Base-by-base conservation (phyloP, 352 stramenopile genomes). In the Elongisporangium prolatum region DNA sequence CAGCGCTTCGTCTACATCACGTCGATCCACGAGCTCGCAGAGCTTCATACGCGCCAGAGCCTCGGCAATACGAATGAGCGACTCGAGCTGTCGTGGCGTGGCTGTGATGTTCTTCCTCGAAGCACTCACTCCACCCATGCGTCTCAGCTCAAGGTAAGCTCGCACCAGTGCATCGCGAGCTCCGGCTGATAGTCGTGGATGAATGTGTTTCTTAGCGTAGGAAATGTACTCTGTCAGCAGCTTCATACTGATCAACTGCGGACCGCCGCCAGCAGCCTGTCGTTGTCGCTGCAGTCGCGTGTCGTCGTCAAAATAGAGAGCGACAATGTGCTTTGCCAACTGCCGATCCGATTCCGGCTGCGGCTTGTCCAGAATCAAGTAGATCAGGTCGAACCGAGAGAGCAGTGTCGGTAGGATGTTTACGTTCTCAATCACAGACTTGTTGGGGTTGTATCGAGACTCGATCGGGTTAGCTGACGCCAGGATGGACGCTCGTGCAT, bases 361-460 rank as follows among this genome's bases (percentile, higher is more conserved):
- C 1, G 97, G 93, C 59, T 97, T 97, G 77, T 99, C 97, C 34
- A 99, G 83, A 65, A 99, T 98, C 18, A 99, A 80, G 72, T 99
- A 99, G 67, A 99, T 99, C 55, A 99, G 86, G 74, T 99, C 97
- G 66, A 99, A 99, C 44, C 97, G 91, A 62, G 90, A 98, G 5
- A 99, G 77, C 24, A 99, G 79, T 20, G 97, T 99, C 3, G 97
- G 97, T 18, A 98, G 80, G 49, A 99, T 93, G 69, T 99, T 95
- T 54, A 99, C 97, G 71, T 99, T 99, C 59, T 99, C 95, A 38
- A 99, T 96, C 37, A 99, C 97, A 25, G 86, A 98, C 58, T 98
- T 88, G 60, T 91, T 93, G 2, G 97, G 97, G 72, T 99, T 99
- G 87, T 99, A 99, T 21, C 97, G 75, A 49, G 91, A 98, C 71